phyloP scores from a whole-genome alignment of 2,329 filamentous ascomycete genomes.

The Penicillium sp. region DNA sequence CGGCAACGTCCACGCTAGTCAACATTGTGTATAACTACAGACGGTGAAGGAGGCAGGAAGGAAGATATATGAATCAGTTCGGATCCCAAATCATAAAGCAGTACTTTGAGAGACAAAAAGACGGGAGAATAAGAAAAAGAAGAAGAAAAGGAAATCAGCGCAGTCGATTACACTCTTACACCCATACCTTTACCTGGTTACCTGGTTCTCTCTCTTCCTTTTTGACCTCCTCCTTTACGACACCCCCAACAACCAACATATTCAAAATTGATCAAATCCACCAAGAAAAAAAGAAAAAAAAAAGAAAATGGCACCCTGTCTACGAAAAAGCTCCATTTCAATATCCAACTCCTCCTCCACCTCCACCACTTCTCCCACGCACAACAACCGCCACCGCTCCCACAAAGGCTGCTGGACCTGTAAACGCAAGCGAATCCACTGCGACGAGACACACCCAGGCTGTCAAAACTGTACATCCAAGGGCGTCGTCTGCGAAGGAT shows the following conservation, averaged over 20 bases:
- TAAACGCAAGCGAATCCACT: conserved; percentile 20
- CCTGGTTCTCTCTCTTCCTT: too few species aligned
- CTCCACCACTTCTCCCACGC: neutral
- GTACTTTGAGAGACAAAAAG: too few species aligned
- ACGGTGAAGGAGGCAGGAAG: neutral
- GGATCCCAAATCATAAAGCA: too few species aligned
- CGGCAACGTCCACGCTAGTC: neutral
- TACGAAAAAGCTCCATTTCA: neutral
- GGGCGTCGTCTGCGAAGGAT: conserved; percentile 17
- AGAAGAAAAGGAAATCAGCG: too few species aligned
- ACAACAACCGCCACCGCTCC: conserved; percentile 13
- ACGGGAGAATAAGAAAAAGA: neutral
- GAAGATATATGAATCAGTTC: conserved; percentile 11
- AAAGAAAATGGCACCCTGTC: neutral
- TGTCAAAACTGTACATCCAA: conserved; percentile 13
- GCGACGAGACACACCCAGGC: conserved; percentile 15
- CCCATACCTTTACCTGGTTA: too few species aligned
- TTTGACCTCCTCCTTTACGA: too few species aligned
- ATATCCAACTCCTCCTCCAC: conserved; percentile 8
- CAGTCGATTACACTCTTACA: too few species aligned
- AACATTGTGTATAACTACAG: too few species aligned
- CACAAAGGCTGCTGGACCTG: conserved; percentile 23
- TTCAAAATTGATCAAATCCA: too few species aligned
- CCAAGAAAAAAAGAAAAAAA: too few species aligned
- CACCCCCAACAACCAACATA: too few species aligned